A percentile compares a stretch with the other conserved stretches of the same genome.
Conservation (phyloP, 371 early-diverging fungal species). For the Funneliformis caledonium region DNA sequence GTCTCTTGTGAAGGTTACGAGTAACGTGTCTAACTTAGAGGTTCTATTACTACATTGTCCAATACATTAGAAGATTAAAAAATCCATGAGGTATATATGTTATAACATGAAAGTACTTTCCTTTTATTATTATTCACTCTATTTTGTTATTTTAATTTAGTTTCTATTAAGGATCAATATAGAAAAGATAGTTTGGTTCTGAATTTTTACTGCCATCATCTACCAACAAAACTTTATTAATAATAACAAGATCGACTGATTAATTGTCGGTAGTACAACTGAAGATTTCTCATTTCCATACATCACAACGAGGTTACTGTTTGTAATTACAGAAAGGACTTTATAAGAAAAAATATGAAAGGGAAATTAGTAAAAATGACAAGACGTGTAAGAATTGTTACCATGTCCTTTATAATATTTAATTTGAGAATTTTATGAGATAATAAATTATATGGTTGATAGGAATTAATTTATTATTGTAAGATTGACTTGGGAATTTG, state of each 20-base stretch:
- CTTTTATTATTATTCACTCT: not conserved
- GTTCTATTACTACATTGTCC: conserved; percentile 70
- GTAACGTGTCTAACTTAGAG: conserved; percentile 54
- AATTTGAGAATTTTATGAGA: not conserved
- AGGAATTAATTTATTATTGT: not conserved
- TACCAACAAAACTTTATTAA: conserved; percentile 52
- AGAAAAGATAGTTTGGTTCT: conserved; percentile 49
- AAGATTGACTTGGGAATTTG: conserved; percentile 90
- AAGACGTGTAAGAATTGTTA: conserved; percentile 66
- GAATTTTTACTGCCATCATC: conserved; percentile 43
- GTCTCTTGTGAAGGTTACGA: conserved; percentile 57
- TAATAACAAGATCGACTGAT: conserved; percentile 59
- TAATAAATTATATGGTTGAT: not conserved
- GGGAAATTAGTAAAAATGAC: conserved; percentile 58
- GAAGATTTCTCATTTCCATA: conserved; percentile 82
- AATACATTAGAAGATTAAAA: conserved; percentile 60
- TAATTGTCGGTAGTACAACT: conserved; percentile 91
- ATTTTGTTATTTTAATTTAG: conserved; percentile 36
- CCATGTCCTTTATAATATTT: conserved; percentile 67
- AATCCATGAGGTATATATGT: conserved; percentile 59
- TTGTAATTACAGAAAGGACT: conserved; percentile 95
- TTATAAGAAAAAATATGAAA: conserved; percentile 68
- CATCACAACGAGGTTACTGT: conserved; percentile 52
- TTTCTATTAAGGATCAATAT: conserved; percentile 50
- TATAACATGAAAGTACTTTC: not conserved